These are phyloP conservation scores for Clavulina sp. DNA, from an alignment of 768 basidiomycete species.

Conservation along the genomic window DNA sequence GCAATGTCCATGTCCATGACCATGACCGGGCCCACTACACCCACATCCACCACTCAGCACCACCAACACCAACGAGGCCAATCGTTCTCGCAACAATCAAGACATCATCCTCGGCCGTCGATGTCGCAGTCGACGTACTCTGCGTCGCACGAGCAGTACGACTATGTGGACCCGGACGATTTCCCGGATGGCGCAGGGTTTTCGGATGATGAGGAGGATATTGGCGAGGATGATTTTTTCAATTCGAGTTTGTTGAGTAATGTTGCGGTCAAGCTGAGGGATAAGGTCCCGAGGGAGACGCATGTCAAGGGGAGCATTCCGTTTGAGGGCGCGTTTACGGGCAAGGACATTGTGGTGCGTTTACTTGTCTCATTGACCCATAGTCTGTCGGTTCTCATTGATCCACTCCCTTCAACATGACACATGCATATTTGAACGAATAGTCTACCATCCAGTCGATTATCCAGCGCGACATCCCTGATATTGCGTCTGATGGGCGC, in stretches of 20 bases:
- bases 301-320: slow-evolving; percentile 90
- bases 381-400: neutral
- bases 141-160: neutral
- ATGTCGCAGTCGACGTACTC: too few relatives aligned
- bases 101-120: too few relatives aligned
- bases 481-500: slow-evolving; percentile 57
- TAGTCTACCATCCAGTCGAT: slow-evolving; percentile 79
- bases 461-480: slow-evolving; percentile 71
- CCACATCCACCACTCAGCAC: too few relatives aligned
- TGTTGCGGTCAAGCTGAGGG: slow-evolving; percentile 73
- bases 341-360: slow-evolving; percentile 85
- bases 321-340: slow-evolving; percentile 81
- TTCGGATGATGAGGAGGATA: slow-evolving; percentile 27
- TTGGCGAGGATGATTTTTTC: slow-evolving; percentile 59
- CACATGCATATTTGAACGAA: slow-evolving; percentile 2
- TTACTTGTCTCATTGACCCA: slow-evolving; percentile 10
- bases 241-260: slow-evolving; percentile 79
- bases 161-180: slow-evolving; percentile 1
- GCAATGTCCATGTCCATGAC: too few relatives aligned
- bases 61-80: too few relatives aligned
- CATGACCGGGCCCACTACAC: too few relatives aligned
- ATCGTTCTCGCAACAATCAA: too few relatives aligned
- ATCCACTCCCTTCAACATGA: slow-evolving; percentile 1
- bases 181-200: slow-evolving; percentile 3
- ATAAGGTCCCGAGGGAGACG: slow-evolving; percentile 70